These are phyloP conservation scores for Botrytis porri DNA, from an alignment of 2,329 filamentous ascomycete genomes.

Conservation along the genomic window DNA sequence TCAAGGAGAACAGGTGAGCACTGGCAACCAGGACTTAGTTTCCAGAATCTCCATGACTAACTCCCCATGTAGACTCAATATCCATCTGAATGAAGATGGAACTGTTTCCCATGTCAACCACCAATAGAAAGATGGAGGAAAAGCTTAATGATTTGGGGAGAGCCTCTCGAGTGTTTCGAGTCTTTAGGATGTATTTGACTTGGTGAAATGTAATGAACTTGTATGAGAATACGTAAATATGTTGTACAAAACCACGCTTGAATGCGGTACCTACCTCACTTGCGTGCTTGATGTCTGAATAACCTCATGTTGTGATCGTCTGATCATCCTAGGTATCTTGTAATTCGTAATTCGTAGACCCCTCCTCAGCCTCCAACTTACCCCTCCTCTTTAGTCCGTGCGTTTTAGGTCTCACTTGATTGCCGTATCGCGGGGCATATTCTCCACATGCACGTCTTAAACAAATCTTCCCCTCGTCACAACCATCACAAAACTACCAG, in stretches of 20 bases:
- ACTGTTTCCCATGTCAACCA: constrained; percentile 58
- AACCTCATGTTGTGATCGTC: background rate
- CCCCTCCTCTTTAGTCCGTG: constrained; percentile 17
- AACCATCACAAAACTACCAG: constrained; percentile 15
- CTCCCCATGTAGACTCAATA: constrained; percentile 50
- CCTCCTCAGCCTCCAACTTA: constrained; percentile 1
- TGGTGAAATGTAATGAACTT: background rate
- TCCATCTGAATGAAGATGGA: constrained; percentile 58
- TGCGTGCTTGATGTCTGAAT: background rate
- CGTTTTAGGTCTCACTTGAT: constrained; percentile 18
- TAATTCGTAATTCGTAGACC: background rate
- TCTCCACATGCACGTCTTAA: constrained; percentile 19
- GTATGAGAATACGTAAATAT: background rate
- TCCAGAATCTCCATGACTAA: constrained; percentile 18
- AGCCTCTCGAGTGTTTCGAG: background rate
- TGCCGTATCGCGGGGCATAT: constrained; percentile 29
- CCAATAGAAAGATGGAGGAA: constrained; percentile 26
- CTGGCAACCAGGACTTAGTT: background rate
- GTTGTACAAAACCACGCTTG: background rate
- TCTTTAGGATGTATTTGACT: background rate
- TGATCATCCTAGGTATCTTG: background rate
- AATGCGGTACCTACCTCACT: background rate
- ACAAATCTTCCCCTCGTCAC: constrained; percentile 16
- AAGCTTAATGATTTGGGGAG: background rate
- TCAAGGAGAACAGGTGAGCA: constrained; percentile 39